Evolutionary conservation across 177 flowering plant genomes (phyloP).

Genomic region (Tripterygium wilfordii): DNA sequence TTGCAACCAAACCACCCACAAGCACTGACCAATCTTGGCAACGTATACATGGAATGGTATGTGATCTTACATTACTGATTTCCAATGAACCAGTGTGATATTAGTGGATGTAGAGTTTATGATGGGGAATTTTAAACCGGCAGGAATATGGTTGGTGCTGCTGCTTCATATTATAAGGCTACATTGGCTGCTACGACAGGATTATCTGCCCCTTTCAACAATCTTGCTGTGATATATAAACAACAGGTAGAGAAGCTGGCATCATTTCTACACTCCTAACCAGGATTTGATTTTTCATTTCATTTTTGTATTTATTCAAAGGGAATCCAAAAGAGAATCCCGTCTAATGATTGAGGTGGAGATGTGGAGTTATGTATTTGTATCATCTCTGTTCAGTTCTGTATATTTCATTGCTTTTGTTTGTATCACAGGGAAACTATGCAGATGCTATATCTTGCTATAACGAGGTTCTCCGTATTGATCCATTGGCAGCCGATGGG

Average conservation of each 20-base stretch:
- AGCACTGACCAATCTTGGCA: conserved; percentile 95
- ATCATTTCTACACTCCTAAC: too few relatives aligned
- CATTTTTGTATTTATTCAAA: too few relatives aligned
- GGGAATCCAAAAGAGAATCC: too few relatives aligned
- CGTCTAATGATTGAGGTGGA: too few relatives aligned
- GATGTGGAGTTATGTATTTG: too few relatives aligned
- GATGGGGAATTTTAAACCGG: conserved; percentile 6
- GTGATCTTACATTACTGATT: conserved; percentile 1
- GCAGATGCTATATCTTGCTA: conserved; percentile 96
- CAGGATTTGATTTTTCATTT: too few relatives aligned
- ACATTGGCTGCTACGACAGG: conserved; percentile 90
- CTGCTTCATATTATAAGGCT: conserved; percentile 89
- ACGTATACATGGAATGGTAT: conserved; percentile 96
- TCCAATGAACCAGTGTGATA: background rate
- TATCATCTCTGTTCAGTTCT: too few relatives aligned
- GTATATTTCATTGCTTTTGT: background rate
- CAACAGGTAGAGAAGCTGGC: conserved; percentile 99
- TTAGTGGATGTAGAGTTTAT: too few relatives aligned
- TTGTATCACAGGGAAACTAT: conserved; percentile 71
- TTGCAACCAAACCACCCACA: conserved; percentile 93
- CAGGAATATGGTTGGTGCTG: conserved; percentile 82
- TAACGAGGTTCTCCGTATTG: conserved; percentile 93
- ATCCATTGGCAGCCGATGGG: conserved; percentile 95
- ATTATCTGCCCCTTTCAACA: conserved; percentile 93
- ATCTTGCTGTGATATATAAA: conserved; percentile 93